Percentiles rank a stretch among this genome's conserved stretches.
These are phyloP conservation scores for Vigna trinervia DNA, from an alignment of 306 rosid genomes.

Conservation along the genomic window DNA sequence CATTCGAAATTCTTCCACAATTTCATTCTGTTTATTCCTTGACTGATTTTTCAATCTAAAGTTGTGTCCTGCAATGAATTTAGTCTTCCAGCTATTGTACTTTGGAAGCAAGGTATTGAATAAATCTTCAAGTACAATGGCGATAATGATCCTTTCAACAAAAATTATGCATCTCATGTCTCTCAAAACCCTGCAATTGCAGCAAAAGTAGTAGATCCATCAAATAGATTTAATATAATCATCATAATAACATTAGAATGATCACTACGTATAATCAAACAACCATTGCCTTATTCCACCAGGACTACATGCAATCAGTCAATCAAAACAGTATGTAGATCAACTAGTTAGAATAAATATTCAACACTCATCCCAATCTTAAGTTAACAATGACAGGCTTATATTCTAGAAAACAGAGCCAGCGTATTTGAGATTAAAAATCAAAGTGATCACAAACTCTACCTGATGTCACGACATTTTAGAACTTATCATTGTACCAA, in stretches of 20 bases:
- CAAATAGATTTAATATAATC: constrained; percentile 23
- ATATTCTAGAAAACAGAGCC: too few relatives aligned
- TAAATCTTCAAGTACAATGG: constrained; percentile 62
- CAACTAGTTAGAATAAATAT: neutral
- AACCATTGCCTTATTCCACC: neutral
- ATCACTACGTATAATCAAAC: constrained; percentile 3
- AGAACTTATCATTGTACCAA: neutral
- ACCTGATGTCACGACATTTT: neutral
- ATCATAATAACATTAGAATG: neutral
- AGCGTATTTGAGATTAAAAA: too few relatives aligned
- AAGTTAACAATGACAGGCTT: too few relatives aligned
- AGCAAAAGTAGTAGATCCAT: constrained; percentile 21
- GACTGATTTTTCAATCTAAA: constrained; percentile 61
- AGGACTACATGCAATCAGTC: neutral
- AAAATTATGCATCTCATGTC: constrained; percentile 84
- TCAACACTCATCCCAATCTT: too few relatives aligned
- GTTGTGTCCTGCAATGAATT: constrained; percentile 72
- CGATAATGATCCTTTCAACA: constrained; percentile 80
- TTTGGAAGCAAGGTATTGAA: constrained; percentile 69
- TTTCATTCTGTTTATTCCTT: constrained; percentile 69
- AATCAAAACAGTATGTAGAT: neutral
- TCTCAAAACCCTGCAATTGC: constrained; percentile 52
- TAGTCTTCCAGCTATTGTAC: constrained; percentile 74
- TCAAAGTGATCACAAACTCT: too few relatives aligned
- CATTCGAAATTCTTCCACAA: constrained; percentile 81